These are phyloP conservation scores for Aurinia saxatilis DNA, from an alignment of 345 rosid genomes.

Conservation along the genomic window DNA sequence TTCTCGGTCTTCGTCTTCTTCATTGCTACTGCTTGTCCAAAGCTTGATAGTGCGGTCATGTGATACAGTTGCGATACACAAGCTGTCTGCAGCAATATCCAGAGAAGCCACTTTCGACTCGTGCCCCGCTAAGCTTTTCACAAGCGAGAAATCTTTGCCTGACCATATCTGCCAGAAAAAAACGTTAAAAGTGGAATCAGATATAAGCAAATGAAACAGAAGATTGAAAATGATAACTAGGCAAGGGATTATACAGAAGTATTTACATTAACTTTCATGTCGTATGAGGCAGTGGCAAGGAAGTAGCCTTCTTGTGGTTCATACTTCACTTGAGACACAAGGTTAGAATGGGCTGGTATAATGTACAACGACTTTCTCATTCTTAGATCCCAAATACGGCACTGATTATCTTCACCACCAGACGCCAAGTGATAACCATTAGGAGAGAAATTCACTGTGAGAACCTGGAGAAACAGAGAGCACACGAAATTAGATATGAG, in stretches of 20 bases:
- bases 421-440: conserved; percentile 96
- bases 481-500: background rate
- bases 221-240: background rate
- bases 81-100: conserved; percentile 60
- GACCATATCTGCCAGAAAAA: conserved; percentile 78
- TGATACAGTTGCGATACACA: conserved; percentile 57
- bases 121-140: conserved; percentile 67
- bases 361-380: conserved; percentile 69
- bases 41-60: conserved; percentile 75
- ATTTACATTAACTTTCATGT: conserved; percentile 80
- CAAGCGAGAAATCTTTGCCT: conserved; percentile 78
- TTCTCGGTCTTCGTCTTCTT: conserved; percentile 22
- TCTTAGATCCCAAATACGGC: conserved; percentile 94
- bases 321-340: conserved; percentile 79
- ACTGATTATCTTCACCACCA: conserved; percentile 92
- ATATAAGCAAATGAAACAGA: conserved; percentile 8
- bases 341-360: conserved; percentile 95
- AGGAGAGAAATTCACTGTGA: conserved; percentile 81
- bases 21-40: conserved; percentile 44
- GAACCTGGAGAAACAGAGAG: conserved; percentile 48
- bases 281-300: conserved; percentile 87
- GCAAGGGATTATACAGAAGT: conserved; percentile 11
- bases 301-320: conserved; percentile 97
- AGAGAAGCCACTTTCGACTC: conserved; percentile 76
- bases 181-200: conserved; percentile 5